A percentile compares a stretch with the other conserved stretches of the same genome.
phyloP scores from a whole-genome alignment of 345 rosid genomes.

The Hibiscus tridactylites region DNA sequence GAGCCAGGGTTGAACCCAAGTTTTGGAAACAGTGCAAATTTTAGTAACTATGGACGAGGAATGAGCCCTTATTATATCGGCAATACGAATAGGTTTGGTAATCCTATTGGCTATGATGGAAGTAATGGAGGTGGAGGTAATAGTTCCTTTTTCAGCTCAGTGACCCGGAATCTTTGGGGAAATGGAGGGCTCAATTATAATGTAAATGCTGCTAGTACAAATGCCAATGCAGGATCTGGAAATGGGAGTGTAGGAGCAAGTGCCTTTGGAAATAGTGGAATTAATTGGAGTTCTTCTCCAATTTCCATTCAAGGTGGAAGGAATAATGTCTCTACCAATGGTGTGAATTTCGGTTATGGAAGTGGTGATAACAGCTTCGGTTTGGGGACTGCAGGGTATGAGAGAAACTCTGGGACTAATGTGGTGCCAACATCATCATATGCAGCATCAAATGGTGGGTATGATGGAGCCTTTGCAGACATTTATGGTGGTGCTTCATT shows the following conservation, averaged over 20 bases:
- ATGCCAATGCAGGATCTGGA: constrained; percentile 40
- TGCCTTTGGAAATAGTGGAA: constrained; percentile 33
- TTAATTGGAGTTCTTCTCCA: constrained; percentile 47
- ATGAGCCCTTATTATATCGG: constrained; percentile 60
- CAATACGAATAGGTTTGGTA: constrained; percentile 44
- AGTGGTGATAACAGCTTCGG: constrained; percentile 44
- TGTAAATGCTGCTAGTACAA: constrained; percentile 28
- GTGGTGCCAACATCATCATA: constrained; percentile 36
- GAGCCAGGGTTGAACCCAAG: constrained; percentile 45
- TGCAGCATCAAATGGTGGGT: constrained; percentile 45
- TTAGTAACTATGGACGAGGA: constrained; percentile 52
- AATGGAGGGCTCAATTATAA: constrained; percentile 46
- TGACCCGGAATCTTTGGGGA: constrained; percentile 61
- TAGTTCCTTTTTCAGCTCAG: constrained; percentile 64
- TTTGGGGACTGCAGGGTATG: constrained; percentile 43
- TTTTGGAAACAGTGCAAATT: constrained; percentile 45
- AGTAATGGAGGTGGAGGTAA: constrained; percentile 58
- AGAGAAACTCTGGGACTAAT: constrained; percentile 39
- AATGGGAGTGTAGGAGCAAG: constrained; percentile 41
- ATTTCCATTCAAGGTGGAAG: constrained; percentile 47
- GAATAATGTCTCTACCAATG: constrained; percentile 31
- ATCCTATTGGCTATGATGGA: constrained; percentile 51
- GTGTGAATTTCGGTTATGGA: constrained; percentile 48
- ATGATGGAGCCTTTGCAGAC: constrained; percentile 45
- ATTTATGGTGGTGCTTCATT: constrained; percentile 39